Percentiles rank a stretch among this genome's conserved stretches.
Evolutionary conservation across 2,329 filamentous ascomycete species (phyloP).

Genomic region (Aspergillus vadensis): DNA sequence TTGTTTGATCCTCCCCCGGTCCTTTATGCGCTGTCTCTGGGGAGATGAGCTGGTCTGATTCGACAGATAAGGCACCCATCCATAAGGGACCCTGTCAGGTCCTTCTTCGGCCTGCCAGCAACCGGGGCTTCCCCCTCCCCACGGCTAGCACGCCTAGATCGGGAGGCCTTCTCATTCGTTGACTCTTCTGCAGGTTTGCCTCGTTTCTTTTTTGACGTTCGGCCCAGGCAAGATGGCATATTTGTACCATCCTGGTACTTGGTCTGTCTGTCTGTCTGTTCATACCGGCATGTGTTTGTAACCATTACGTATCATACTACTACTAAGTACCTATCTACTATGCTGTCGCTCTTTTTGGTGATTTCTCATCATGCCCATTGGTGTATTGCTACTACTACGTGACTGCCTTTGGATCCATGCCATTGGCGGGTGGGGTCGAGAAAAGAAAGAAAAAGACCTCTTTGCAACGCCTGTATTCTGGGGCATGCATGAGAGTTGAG

Average conservation of each 20-base stretch:
- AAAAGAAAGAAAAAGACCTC: not conserved
- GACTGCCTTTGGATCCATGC: not conserved
- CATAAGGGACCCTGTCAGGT: not conserved
- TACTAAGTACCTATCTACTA: not conserved
- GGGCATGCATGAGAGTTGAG: not conserved
- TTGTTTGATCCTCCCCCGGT: not conserved
- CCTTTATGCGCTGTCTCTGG: not conserved
- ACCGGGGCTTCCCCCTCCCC: not conserved
- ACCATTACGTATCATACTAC: not conserved
- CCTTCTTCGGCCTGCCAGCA: not conserved
- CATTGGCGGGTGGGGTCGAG: not conserved
- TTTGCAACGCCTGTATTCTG: not conserved
- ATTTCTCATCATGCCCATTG: not conserved
- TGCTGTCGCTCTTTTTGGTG: not conserved
- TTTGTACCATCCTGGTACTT: not conserved
- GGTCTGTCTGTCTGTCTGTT: not conserved
- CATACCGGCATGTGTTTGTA: not conserved
- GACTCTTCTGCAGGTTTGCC: not conserved
- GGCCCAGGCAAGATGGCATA: not conserved
- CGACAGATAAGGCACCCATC: not conserved
- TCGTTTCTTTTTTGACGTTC: conserved; percentile 1
- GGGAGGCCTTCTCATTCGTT: not conserved
- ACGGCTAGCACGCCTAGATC: not conserved
- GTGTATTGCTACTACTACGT: not conserved
- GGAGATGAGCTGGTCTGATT: not conserved